These are phyloP conservation scores for Lenzites betulinus DNA, from an alignment of 768 basidiomycete species.

Conservation along the genomic window DNA sequence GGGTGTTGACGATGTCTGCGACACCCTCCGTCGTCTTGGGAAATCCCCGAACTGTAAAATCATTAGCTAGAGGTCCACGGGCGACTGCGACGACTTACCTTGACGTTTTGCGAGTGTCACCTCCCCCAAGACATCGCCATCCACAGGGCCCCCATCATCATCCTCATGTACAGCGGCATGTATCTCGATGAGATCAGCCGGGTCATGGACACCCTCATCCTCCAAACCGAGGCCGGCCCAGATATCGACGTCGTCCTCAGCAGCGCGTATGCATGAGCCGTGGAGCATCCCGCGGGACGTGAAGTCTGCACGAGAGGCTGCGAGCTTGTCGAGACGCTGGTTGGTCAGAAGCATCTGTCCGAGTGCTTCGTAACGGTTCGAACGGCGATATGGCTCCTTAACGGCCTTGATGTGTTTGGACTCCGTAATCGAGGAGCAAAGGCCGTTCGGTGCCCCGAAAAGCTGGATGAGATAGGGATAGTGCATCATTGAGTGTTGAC, in stretches of 20 bases:
- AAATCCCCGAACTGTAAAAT: neutral
- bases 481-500: constrained; percentile 24
- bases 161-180: neutral
- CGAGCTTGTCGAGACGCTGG: constrained; percentile 30
- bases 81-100: neutral
- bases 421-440: constrained; percentile 33
- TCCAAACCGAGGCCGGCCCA: neutral
- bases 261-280: neutral
- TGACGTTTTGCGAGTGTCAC: neutral
- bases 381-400: constrained; percentile 29
- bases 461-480: constrained; percentile 20
- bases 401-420: constrained; percentile 31
- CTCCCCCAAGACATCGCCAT: neutral
- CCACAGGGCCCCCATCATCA: neutral
- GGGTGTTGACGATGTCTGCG: neutral
- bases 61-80: neutral
- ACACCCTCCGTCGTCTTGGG: neutral
- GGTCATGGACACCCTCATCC: neutral
- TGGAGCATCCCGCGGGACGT: constrained; percentile 18
- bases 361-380: constrained; percentile 23
- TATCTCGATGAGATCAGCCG: neutral
- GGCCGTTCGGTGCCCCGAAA: constrained; percentile 29
- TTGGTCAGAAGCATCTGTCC: constrained; percentile 29
- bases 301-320: constrained; percentile 25
- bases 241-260: neutral